Base-by-base conservation (phyloP, 2,329 filamentous ascomycete species). In the Teratosphaeriaceae sp. region DNA sequence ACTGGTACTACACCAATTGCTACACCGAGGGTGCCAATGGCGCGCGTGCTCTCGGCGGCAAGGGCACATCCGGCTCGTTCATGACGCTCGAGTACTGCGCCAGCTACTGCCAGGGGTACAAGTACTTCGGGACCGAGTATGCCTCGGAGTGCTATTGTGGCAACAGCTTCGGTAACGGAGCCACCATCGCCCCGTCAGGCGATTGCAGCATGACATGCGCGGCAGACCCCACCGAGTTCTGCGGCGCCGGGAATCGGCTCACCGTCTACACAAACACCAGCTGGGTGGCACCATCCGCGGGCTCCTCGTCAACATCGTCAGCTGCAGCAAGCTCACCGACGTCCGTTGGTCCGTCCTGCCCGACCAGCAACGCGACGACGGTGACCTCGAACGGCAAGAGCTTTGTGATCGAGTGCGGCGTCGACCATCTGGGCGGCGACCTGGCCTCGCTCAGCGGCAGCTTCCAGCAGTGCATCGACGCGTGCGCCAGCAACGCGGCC, bases 41-140 rank as follows among this genome's bases (percentile, higher is more conserved):
- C 5, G 55, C 42, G 3, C 56, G 60, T 37, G 58, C 60, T 12
- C 47, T 65, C 2, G 40, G 48, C 3, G 56, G 20, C 3, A 53
- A 50, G 30, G 39, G 46, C 18, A 60, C 54, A n/a, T 44, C 53
- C 39, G 53, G 49, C 13, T 39, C 48, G 16, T 53, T 46, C 37
- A 65, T 70, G 65, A 66, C 68, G 5, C 51, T 70, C 12, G 64
- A 68, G 26, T 56, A 51, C 43, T 70, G 67, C 48, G 60, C 61
- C 1, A 45, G 49, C 30, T 67, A 52, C 51, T 65, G 61, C 55
- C 26, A 40, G 12, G 55, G 47, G n/a, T 67, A 62, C 48, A 44
- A 53, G 31, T 68, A 59, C 47, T 68, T 66, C 36, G 67, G 65
- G 18, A 52, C 63, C 19, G 63, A 68, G 46, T 66, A 62, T 42